A percentile compares a stretch with the other conserved stretches of the same genome.
These are phyloP conservation scores for Aspergillus sp. DNA, from an alignment of 2,329 filamentous ascomycete species.

Conservation along the genomic window DNA sequence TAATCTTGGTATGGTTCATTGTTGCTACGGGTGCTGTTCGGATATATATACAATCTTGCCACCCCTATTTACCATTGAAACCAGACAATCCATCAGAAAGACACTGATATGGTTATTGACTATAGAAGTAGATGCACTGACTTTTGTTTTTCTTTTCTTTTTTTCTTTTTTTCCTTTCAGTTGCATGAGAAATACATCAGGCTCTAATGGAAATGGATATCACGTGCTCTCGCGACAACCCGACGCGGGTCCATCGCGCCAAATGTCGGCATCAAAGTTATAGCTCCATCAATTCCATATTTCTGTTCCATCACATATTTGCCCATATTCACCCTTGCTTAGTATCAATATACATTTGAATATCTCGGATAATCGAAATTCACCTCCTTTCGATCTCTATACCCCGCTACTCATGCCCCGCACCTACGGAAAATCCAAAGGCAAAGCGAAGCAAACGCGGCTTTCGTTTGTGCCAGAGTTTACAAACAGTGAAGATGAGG, in stretches of 20 bases:
- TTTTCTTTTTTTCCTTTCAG: no score
- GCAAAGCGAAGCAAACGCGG: conserved; percentile 42
- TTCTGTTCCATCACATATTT: neutral
- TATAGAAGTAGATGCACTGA: neutral
- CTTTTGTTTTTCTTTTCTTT: no score
- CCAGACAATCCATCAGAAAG: no score
- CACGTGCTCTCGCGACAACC: conserved; percentile 24
- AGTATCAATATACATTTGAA: neutral
- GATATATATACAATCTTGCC: no score
- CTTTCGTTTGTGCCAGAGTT: conserved; percentile 42
- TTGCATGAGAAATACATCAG: no score
- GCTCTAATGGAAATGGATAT: conserved; percentile 1
- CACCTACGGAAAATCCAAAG: conserved; percentile 31
- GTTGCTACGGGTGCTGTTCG: no score
- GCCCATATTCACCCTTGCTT: neutral
- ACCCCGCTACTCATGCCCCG: conserved; percentile 28
- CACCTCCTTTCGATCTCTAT: neutral
- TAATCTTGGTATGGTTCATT: no score
- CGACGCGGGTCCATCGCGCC: conserved; percentile 21
- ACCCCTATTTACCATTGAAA: no score
- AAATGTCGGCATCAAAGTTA: neutral
- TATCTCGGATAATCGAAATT: neutral
- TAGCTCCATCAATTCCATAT: neutral
- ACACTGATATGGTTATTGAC: no score
- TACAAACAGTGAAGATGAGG: conserved; percentile 21